Percentiles rank a stretch among this genome's conserved stretches.
phyloP scores from a whole-genome alignment of 106 monocot species.

The Alisma plantagoaquatica region DNA sequence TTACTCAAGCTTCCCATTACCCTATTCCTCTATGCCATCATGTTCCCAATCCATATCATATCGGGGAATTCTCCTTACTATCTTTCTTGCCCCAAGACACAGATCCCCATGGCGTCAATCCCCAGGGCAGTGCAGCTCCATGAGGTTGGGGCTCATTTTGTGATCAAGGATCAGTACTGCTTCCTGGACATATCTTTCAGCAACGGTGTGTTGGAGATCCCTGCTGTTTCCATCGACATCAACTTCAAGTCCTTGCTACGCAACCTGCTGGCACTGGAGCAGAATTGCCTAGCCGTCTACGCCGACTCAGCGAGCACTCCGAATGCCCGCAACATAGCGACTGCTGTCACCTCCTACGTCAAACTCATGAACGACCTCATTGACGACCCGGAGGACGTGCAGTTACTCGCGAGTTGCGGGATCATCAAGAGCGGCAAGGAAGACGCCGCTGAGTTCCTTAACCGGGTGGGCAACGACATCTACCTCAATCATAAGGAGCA shows the following conservation, averaged over 20 bases:
- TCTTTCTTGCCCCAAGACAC: too few species aligned
- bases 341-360: too few species aligned
- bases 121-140: too few species aligned
- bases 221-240: neutral
- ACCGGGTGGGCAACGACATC: neutral
- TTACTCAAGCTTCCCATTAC: too few species aligned
- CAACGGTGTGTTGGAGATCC: conserved; percentile 3
- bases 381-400: neutral
- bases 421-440: conserved; percentile 2
- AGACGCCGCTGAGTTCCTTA: conserved; percentile 4
- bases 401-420: neutral
- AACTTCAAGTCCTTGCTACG: neutral
- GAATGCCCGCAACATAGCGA: conserved; percentile 3
- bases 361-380: conserved; percentile 8
- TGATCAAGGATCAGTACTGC: too few species aligned
- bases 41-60: too few species aligned
- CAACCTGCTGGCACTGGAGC: conserved; percentile 6
- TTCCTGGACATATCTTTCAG: neutral
- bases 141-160: too few species aligned
- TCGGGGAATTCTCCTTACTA: too few species aligned
- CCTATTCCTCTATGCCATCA: too few species aligned
- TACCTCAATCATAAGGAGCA: neutral
- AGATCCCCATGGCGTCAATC: too few species aligned
- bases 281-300: too few species aligned
- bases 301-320: too few species aligned